These are phyloP conservation scores for Neurospora sp. DNA, from an alignment of 2,329 filamentous ascomycete species.

Conservation along the genomic window DNA sequence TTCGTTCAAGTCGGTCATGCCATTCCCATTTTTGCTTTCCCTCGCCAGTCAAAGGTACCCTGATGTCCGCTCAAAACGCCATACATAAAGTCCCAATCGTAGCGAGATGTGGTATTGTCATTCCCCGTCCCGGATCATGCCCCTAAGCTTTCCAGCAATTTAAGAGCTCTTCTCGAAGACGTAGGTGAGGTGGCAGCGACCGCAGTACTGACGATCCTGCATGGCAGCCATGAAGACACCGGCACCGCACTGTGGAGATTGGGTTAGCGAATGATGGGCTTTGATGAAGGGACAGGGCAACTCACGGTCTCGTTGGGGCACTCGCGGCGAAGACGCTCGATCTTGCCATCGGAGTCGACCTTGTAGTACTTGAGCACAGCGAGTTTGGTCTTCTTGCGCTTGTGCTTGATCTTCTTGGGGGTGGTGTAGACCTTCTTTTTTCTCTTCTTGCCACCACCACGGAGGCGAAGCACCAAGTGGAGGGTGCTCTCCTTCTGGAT, in stretches of 20 bases:
- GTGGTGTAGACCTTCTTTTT: conserved; percentile 99
- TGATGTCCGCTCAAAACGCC: conserved; percentile 23
- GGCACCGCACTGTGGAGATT: conserved; percentile 69
- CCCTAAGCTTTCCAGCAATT: conserved; percentile 18
- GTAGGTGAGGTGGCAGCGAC: conserved; percentile 64
- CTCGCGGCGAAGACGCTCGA: conserved; percentile 97
- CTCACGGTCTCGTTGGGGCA: conserved; percentile 84
- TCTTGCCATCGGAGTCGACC: conserved; percentile 99
- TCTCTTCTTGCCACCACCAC: conserved; percentile 98
- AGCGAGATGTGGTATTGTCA: conserved; percentile 20
- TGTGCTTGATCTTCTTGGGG: conserved; percentile 99
- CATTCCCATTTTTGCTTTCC: conserved; percentile 21
- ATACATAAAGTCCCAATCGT: conserved; percentile 19
- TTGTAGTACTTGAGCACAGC: conserved; percentile 99
- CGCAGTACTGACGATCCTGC: conserved; percentile 98
- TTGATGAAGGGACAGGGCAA: conserved; percentile 10
- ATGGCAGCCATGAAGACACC: conserved; percentile 99
- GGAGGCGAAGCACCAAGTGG: conserved; percentile 93
- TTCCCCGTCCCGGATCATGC: conserved; percentile 12
- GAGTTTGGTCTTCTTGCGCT: conserved; percentile 99
- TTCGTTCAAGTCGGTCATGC: conserved; percentile 6
- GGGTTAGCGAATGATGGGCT: conserved; percentile 23
- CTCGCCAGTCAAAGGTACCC: conserved; percentile 19
- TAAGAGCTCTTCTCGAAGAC: conserved; percentile 58
- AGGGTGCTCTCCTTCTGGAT: conserved; percentile 99